Evolutionary conservation across 108 stramenopile genomes (phyloP), one percentile per base, ranked within the genome.

Genomic region (Stephanodiscus minutulus): DNA sequence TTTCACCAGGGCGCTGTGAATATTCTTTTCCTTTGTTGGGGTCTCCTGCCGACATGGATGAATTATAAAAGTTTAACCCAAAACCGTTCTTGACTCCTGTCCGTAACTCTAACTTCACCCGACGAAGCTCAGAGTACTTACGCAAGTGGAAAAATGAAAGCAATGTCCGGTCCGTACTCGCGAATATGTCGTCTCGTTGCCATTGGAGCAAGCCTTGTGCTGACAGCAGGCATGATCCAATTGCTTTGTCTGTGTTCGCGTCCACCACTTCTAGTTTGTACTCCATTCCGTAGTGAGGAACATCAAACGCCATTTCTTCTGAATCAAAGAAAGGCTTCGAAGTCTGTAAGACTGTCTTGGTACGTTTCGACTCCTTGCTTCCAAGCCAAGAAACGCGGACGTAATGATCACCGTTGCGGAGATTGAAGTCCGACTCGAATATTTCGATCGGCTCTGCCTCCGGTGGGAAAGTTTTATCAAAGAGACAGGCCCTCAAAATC

Each of bases 201-300:
- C 64, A 63, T 76, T 95, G 94, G 36, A 95, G 66, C 5, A 95
- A 62, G 36, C 81, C 83, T 37, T 92, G 90, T 3, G 90, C 83
- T 25, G 91, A 81, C 33, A 95, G 48, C 1, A 95, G 56, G 28
- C 77, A 70, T 12, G 82, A 78, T 47, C 90, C 94, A 17, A 92
- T 81, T 18, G 85, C 63, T 57, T 66, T 78, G 58, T 95, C 90
- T 5, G 90, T 90, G 50, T 73, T 66, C 0, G 88, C 88, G 67
- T 95, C 91, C 13, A 95, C 81, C 11, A 92, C 82, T 43, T 95
- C 94, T 11, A 94, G 62, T 43, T 85, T 73, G 49, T 89, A 92
- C 64, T 91, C 86, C 59, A 81, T 84, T 15, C 90, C 91, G 72
- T 95, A 92, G 56, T 91, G 90, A 18, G 81, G 56, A 27, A 87